Base-by-base conservation (phyloP, 768 basidiomycete genomes). In the Cystofilobasidium capitatum region DNA sequence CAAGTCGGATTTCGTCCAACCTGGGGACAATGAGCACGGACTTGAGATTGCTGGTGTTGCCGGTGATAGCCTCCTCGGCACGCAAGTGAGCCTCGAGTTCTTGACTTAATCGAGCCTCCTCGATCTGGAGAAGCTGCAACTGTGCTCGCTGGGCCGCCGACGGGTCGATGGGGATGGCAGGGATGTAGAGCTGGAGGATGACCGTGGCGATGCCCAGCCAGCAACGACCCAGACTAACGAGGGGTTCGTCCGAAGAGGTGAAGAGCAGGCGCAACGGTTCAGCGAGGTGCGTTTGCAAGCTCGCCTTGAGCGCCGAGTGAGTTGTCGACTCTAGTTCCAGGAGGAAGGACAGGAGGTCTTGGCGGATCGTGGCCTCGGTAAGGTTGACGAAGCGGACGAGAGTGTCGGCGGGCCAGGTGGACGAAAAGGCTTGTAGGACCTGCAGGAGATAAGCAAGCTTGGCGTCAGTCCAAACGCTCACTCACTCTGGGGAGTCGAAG, bases 91-190 rank as follows among this genome's bases (percentile, higher is more conserved):
- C 78, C 8, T 72, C 62, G 10, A 86, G 74, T 75, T 89, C 84
- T 2, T 77, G 76, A 4, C 73, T 69, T 3, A 88, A 71, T 31
- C 78, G 72, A 1, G 74, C 70, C 37, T 78, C 71, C 63, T 84
- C 80, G 58, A 79, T 73, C 35, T 74, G 72, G 74, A 81, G 80
- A 35, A 85, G 83, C 36, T 79, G 75, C 1, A 73, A 72, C 0
- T 79, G 78, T 58, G 79, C 82, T 60, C 79, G 81, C 63, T 84
- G 81, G 39, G 86, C 81, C 29, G 84, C 85, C 9, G 86, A 85
- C 33, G 96, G 96, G 75, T 99, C 96, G 58, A 97, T 78, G 2
- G 93, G 91, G 1, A 83, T 78, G 75, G 90, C 83, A 0, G 96
- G 91, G 44, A 98, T 80, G 73, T 87, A 86, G 24, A 93, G 81